Evolutionary conservation across 1,284 basidiomycete genomes (phyloP), one percentile per base, ranked within the genome.

Genomic region (Cutaneotrichosporon sp.): DNA sequence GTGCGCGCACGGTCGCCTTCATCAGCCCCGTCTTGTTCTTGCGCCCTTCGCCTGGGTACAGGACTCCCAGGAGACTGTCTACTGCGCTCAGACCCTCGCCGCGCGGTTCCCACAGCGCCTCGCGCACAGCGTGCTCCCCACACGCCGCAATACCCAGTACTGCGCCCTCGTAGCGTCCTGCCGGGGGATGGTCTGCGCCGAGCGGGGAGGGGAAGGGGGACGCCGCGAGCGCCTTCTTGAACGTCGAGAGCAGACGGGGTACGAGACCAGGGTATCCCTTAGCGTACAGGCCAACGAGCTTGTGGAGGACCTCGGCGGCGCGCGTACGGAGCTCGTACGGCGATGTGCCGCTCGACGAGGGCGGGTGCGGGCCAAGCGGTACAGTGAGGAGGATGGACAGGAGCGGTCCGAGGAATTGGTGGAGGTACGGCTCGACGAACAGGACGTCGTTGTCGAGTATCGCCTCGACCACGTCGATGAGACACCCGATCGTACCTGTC

Each of bases 351-450:
- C 68, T 60, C 15, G 58, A 60, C 7, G 70, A 66, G 35, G 52
- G 33, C 37, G 58, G 70, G 56, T 58, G 69, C 50, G 72, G 69
- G 2, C 78, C 76, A 8, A 96, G 81, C 9, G 86, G 82, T 0
- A 90, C 87, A 54, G 94, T 89, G 8, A 97, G 80, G 46, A 97
- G 82, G 57, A 87, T 86, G 4, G 93, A 94, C 22, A 98, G 83
- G 38, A 97, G 82, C 0, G 92, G 87, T 1, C 93, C 93, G 12
- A 98, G 83, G 44, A 97, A 81, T 85, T 97, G 94, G 68, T 97
- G 94, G 4, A 98, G 90, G 69, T 96, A 97, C 42, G 93, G 94
- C 75, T 98, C 94, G 23, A 97, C 84, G 67, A 94, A 97, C n/a
- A 98, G 76, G 2, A 85, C 87, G 49, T 80, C 80, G 70, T 93